Evolutionary conservation across 2,329 filamentous ascomycete genomes (phyloP), one percentile per base, ranked within the genome.

Genomic region (Colletotrichum eleusines): DNA sequence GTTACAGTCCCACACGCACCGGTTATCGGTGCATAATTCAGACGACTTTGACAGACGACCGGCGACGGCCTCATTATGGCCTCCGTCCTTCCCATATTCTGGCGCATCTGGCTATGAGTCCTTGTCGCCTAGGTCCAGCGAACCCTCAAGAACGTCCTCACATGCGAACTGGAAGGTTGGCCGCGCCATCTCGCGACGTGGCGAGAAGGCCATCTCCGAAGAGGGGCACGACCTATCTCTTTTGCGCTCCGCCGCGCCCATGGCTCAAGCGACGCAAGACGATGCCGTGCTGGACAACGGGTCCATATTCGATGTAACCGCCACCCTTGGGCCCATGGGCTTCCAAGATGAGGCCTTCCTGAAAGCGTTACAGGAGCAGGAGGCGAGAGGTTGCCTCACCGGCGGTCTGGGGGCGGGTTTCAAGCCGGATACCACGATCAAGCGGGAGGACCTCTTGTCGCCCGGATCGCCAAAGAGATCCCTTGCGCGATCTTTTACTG

Each of bases 401-500:
- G 87, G 88, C n/a, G 89, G 89, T 0, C 74, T 91, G 14, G 89
- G 89, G 1, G 79, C 80, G 42, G 89, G 89, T 2, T 85, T 87
- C 72, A 81, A 77, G 33, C 82, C 87, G 0, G 82, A 84, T 33
- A 78, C 82, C 3, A 84, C 77, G 2, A 79, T 91, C 23, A 84
- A 78, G 28, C 84, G 85, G 74, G 82, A 82, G 0, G 85, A 89
- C n/a, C 80, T 90, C 38, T 74, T 88, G 20, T 80, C 84, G 2
- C 75, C 79, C 1, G 77, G 75, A 7, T 74, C 78, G 3, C 72
- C 79, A 1, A 79, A 81, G 66, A 78, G 80, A 16, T 79, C 75
- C 44, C 72, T 84, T 44, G 80, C 82, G 2, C 79, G 81, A 33
- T 82, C 84, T 1, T 82, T 87, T 35, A 82, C 85, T 1, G 80